A percentile compares a stretch with the other conserved stretches of the same genome.
Evolutionary conservation across 495 filamentous ascomycete genomes (phyloP).

Genomic region (Clavariopsis aquatica): DNA sequence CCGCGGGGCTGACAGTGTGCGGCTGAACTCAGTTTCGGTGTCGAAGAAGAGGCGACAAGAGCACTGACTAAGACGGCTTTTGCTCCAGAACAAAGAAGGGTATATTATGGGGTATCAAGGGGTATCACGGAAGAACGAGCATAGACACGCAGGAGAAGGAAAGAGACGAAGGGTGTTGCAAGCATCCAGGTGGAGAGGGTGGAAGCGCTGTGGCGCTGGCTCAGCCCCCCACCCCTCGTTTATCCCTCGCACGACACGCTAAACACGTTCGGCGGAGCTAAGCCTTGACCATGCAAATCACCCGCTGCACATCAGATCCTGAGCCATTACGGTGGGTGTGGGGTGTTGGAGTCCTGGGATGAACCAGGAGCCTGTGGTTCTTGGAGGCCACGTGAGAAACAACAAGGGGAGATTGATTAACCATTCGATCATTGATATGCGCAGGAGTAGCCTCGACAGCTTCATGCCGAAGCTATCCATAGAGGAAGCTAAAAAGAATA

Average conservation of each 20-base stretch:
- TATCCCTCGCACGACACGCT: background rate
- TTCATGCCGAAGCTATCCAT: background rate
- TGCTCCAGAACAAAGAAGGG: background rate
- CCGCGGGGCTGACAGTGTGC: background rate
- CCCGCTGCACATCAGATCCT: background rate
- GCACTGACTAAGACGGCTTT: background rate
- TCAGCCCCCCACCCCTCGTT: background rate
- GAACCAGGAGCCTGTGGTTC: background rate
- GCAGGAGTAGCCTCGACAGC: background rate
- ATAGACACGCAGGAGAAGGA: background rate
- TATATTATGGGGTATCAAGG: background rate
- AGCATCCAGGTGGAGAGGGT: background rate
- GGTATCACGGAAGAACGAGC: background rate
- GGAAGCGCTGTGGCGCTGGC: background rate
- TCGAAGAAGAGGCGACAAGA: background rate
- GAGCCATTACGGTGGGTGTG: background rate
- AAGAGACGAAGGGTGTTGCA: background rate
- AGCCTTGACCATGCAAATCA: constrained; percentile 2
- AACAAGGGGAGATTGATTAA: too few relatives aligned
- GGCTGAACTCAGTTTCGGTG: background rate
- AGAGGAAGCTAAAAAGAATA: background rate
- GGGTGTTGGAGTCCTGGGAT: background rate
- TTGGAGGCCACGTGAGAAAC: too few relatives aligned
- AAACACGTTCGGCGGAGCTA: background rate
- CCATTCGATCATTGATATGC: background rate